Base-by-base conservation (phyloP, 768 basidiomycete species). In the Trametes cingulata region DNA sequence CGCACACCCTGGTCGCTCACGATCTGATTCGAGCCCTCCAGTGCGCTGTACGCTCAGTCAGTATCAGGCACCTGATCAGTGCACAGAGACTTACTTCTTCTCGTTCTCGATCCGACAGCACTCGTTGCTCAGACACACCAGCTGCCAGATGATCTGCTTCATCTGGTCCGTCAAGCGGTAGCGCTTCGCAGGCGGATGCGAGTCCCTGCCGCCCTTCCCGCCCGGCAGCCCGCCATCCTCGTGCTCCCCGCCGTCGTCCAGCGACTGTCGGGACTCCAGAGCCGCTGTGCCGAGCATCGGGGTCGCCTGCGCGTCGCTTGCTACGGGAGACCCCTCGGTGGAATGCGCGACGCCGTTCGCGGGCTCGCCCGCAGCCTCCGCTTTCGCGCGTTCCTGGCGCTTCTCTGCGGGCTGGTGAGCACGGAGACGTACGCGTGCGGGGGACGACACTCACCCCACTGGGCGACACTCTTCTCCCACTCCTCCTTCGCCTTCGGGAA, bases 121-220 rank as follows among this genome's bases (percentile, higher is more conserved):
- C 75, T 93, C 90, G 68, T 93, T 93, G 70, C 90, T 93, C 58
- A 94, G 68, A 69, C 85, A 78, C 54, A 92, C 90, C 7, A 93
- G 77, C 71, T 88, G 82, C 90, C 90, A 95, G 63, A 95, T 83
- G 27, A 85, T 81, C 40, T 72, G 73, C 77, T 91, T 91, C 90
- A 95, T 91, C 60, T 72, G 70, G 58, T 95, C 93, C 39, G 88
- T 91, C 77, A 93, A 74, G 5, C 86, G 75, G 71, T 89, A 96
- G 73, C 86, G 86, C 75, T 89, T 88, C 67, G 79, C 76, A 0
- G 93, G 92, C 42, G 89, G 85, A 40, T 89, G 85, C 15, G 78
- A 68, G 19, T 78, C 76, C 60, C 56, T 59, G 22, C 48, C 61
- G 8, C 64, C 72, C 68, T 57, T 72, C 67, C 20, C 74, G 17